Percentiles rank a stretch among this genome's conserved stretches.
Conservation (phyloP, 805 yeast genomes). For the Suhomyces sp. region DNA sequence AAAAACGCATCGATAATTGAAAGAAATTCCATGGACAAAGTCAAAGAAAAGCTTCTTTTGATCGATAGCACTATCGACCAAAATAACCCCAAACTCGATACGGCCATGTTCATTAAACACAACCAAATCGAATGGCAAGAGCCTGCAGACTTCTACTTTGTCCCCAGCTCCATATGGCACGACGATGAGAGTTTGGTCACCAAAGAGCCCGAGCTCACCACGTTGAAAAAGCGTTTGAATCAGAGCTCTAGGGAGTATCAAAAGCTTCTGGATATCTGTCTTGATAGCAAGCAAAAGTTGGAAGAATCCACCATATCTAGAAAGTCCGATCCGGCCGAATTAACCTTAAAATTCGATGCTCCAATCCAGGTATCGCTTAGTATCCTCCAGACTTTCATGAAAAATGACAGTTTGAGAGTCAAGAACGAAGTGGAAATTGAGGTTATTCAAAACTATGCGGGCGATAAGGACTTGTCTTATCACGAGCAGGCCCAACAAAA, state of each 20-base stretch:
- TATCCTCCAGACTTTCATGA: slow-evolving; percentile 59
- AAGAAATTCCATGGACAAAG: slow-evolving; percentile 41
- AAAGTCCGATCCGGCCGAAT: slow-evolving; percentile 29
- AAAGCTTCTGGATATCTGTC: slow-evolving; percentile 40
- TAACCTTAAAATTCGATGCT: slow-evolving; percentile 53
- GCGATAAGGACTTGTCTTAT: slow-evolving; percentile 65
- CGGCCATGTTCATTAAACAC: slow-evolving; percentile 91
- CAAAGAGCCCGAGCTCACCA: slow-evolving; percentile 55
- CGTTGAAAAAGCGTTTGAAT: slow-evolving; percentile 52
- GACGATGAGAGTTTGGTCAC: slow-evolving; percentile 80
- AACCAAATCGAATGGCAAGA: slow-evolving; percentile 74
- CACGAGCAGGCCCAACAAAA: slow-evolving; percentile 50
- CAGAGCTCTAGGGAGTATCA: slow-evolving; percentile 36
- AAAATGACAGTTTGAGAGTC: slow-evolving; percentile 71
- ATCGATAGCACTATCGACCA: slow-evolving; percentile 58
- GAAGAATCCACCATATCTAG: slow-evolving; percentile 42
- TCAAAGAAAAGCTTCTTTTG: slow-evolving; percentile 48
- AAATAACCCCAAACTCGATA: slow-evolving; percentile 72
- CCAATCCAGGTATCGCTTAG: slow-evolving; percentile 50
- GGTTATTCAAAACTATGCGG: slow-evolving; percentile 81
- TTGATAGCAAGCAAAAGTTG: slow-evolving; percentile 48
- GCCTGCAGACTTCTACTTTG: slow-evolving; percentile 79
- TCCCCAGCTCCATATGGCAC: slow-evolving; percentile 94
- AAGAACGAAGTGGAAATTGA: slow-evolving; percentile 84
- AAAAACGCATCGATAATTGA: slow-evolving; percentile 62